Percentiles rank a stretch among this genome's conserved stretches.
phyloP scores from a whole-genome alignment of 495 filamentous ascomycete species.

The Hypoxylon intermedium region DNA sequence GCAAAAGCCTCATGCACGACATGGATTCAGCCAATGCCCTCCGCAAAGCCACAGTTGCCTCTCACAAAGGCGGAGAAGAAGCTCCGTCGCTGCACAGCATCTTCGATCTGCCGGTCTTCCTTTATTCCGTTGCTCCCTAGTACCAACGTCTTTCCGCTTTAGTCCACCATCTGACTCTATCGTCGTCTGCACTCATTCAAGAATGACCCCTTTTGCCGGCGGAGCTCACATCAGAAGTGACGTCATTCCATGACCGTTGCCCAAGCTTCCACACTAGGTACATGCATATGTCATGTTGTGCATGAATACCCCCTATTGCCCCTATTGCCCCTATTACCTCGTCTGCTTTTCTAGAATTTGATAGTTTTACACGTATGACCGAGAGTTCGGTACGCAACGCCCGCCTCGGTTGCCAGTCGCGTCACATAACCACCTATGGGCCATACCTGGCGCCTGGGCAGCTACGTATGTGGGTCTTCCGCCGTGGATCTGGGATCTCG shows the following conservation, averaged over 20 bases:
- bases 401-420: constrained; percentile 14
- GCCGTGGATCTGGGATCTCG: background rate
- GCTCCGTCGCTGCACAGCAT: constrained; percentile 4
- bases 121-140: background rate
- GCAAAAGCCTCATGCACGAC: constrained; percentile 21
- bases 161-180: constrained; percentile 18
- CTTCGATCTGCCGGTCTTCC: background rate
- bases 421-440: background rate
- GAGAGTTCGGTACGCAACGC: constrained; percentile 9
- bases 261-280: background rate
- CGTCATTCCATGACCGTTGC: constrained; percentile 9
- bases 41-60: constrained; percentile 15
- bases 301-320: no score
- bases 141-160: constrained; percentile 12
- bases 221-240: constrained; percentile 15
- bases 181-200: constrained; percentile 4
- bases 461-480: background rate
- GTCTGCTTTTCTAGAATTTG: no score
- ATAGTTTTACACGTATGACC: background rate
- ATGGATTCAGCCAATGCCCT: no score
- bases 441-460: background rate
- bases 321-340: no score
- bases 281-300: no score
- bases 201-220: background rate
- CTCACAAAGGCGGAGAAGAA: constrained; percentile 10